Percentiles rank a stretch among this genome's conserved stretches.
Conservation (phyloP, 164 flowering plant species). For the Stephania japonica region DNA sequence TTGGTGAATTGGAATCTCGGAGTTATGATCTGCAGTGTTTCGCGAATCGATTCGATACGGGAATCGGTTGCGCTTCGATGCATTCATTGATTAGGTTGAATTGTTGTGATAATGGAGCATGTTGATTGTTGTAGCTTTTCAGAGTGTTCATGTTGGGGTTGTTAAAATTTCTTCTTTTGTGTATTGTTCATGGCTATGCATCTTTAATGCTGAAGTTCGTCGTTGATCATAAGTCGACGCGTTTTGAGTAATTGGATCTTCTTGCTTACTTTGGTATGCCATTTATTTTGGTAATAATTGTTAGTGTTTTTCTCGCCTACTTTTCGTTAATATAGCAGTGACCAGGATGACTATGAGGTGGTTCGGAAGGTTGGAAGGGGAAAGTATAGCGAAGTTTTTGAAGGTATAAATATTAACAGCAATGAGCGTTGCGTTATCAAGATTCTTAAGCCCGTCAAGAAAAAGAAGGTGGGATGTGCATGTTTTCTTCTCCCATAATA, state of each 20-base stretch:
- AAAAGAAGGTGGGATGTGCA: slow-evolving; percentile 51
- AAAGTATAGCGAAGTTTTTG: slow-evolving; percentile 68
- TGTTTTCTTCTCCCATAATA: not conserved
- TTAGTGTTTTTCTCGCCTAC: not conserved
- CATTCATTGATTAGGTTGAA: not conserved
- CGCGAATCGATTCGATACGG: too few relatives aligned
- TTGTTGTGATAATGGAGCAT: not conserved
- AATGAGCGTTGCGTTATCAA: slow-evolving; percentile 62
- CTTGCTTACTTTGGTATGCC: not conserved
- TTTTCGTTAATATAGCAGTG: slow-evolving; percentile 24
- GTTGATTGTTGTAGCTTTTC: not conserved
- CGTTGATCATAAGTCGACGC: too few relatives aligned
- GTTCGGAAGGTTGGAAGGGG: slow-evolving; percentile 69
- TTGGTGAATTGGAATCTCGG: too few relatives aligned
- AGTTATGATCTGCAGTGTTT: too few relatives aligned
- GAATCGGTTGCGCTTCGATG: too few relatives aligned
- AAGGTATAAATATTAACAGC: slow-evolving; percentile 42
- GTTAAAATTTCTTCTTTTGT: too few relatives aligned
- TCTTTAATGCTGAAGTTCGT: too few relatives aligned
- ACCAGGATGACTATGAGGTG: slow-evolving; percentile 69
- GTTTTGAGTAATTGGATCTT: too few relatives aligned
- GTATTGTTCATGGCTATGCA: too few relatives aligned
- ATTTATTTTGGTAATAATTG: not conserved
- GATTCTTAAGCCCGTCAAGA: slow-evolving; percentile 80
- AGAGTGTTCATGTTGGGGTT: too few relatives aligned